Evolutionary conservation across 1,139 yeast genomes (phyloP).

Genomic region (Saccharomycopsis hybrid): DNA sequence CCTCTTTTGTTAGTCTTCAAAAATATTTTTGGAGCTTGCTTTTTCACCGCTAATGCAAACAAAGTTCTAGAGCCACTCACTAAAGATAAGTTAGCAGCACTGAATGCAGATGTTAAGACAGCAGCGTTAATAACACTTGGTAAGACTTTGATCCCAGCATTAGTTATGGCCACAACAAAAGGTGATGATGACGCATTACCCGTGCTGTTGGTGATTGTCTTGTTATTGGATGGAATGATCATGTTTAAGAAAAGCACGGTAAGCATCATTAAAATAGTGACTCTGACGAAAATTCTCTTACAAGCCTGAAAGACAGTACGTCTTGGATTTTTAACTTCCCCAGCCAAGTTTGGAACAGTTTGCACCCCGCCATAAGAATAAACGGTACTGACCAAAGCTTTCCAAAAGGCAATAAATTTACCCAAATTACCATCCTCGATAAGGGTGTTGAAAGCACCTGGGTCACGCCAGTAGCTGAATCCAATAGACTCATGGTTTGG

Average conservation of each 20-base stretch:
- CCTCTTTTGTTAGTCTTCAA: conserved; percentile 50
- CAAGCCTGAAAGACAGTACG: neutral
- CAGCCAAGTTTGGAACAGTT: neutral
- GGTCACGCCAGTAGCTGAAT: conserved; percentile 4
- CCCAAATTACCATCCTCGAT: neutral
- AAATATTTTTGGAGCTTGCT: conserved; percentile 28
- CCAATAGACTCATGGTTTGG: conserved; percentile 19
- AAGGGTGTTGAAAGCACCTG: neutral
- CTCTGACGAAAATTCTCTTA: neutral
- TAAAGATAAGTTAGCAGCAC: conserved; percentile 9
- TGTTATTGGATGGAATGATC: neutral
- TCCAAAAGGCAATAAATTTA: conserved; percentile 3
- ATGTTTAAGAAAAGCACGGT: neutral
- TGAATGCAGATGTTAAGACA: conserved; percentile 10
- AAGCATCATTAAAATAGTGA: neutral
- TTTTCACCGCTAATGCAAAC: conserved; percentile 8
- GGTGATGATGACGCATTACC: neutral
- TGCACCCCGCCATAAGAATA: neutral
- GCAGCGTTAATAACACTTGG: conserved; percentile 3
- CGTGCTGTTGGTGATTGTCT: neutral
- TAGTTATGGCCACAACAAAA: neutral
- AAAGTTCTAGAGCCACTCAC: conserved; percentile 5
- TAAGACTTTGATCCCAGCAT: neutral
- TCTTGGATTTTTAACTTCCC: neutral
- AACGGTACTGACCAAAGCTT: neutral